Conservation (phyloP, 306 rosid species). For the Malus asiatica region DNA sequence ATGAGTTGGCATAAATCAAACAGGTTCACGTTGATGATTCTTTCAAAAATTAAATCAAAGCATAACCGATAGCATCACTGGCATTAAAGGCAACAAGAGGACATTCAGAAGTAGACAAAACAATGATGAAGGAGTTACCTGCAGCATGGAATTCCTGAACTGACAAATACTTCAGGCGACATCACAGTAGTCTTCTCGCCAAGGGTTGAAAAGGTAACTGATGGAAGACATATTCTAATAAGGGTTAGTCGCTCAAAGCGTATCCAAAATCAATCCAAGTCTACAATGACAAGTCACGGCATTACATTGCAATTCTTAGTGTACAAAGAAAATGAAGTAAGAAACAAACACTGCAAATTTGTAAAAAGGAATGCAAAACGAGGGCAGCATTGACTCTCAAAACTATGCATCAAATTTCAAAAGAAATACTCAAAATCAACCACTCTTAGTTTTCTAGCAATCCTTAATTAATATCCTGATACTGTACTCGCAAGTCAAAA, state of each 20-base stretch:
- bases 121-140: constrained; percentile 42
- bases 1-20: not conserved
- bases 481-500: not conserved
- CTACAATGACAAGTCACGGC: not conserved
- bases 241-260: constrained; percentile 13
- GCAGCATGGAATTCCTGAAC: constrained; percentile 97
- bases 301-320: not conserved
- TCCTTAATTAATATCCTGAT: not conserved
- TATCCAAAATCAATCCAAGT: constrained; percentile 13
- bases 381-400: not conserved
- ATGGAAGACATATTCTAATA: constrained; percentile 10
- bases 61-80: constrained; percentile 12
- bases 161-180: constrained; percentile 86
- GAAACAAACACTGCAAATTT: not conserved
- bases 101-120: constrained; percentile 16
- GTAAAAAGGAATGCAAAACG: not conserved
- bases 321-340: not conserved
- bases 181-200: constrained; percentile 98
- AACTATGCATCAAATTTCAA: not conserved
- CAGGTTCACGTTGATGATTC: not conserved
- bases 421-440: constrained; percentile 5
- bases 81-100: constrained; percentile 10
- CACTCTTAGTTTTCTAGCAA: not conserved
- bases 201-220: constrained; percentile 89
- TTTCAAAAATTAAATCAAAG: constrained; percentile 8